phyloP scores from a whole-genome alignment of 1,284 basidiomycete species.

The Boletellus deceptivus region DNA sequence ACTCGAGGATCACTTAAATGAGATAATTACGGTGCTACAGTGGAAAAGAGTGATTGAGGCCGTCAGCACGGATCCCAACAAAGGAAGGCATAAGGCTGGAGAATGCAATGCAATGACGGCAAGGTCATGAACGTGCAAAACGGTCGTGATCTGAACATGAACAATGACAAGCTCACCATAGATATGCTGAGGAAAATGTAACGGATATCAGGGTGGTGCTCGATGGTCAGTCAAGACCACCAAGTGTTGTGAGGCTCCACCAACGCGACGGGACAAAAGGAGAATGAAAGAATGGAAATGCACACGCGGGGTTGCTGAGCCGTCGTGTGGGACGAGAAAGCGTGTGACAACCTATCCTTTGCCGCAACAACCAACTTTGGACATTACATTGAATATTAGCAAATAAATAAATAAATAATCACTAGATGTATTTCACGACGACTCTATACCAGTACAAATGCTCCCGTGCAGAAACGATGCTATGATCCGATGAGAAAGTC shows the following conservation, averaged over 20 bases:
- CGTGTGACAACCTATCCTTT: background rate
- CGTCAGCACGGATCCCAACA: slow-evolving; percentile 18
- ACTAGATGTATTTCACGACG: background rate
- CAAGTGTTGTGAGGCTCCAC: slow-evolving; percentile 11
- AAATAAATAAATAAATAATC: slow-evolving; percentile 10
- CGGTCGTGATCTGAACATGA: slow-evolving; percentile 12
- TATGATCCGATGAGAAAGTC: slow-evolving; percentile 24
- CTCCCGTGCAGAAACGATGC: no score
- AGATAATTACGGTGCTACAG: slow-evolving; percentile 34
- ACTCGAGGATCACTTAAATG: slow-evolving; percentile 28
- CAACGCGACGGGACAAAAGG: background rate
- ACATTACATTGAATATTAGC: background rate
- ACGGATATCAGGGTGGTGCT: slow-evolving; percentile 4
- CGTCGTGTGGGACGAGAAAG: slow-evolving; percentile 13
- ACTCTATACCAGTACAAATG: background rate
- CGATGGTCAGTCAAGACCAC: slow-evolving; percentile 30
- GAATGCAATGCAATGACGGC: slow-evolving; percentile 37
- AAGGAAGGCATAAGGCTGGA: slow-evolving; percentile 21
- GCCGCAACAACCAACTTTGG: slow-evolving; percentile 8
- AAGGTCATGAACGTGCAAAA: slow-evolving; percentile 36
- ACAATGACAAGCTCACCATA: slow-evolving; percentile 26
- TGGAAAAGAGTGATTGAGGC: slow-evolving; percentile 14
- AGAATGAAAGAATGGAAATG: slow-evolving; percentile 17
- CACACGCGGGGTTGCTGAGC: slow-evolving; percentile 16
- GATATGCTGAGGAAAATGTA: slow-evolving; percentile 15